These are phyloP conservation scores for Eucalyptus caleyi DNA, from an alignment of 345 rosid species.

Conservation along the genomic window DNA sequence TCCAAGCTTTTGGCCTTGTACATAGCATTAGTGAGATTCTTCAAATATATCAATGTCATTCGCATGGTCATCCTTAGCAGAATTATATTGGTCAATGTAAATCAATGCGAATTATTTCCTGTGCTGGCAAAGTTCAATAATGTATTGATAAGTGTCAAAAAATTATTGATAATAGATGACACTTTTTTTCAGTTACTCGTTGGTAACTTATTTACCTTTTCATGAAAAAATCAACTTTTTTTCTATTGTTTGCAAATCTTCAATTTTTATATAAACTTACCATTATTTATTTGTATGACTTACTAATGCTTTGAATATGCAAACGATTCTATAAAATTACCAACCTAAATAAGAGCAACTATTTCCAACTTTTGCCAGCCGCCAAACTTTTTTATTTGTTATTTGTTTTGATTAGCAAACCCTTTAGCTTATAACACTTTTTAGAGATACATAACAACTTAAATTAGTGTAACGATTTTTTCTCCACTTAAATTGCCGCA, in stretches of 20 bases:
- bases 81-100: neutral
- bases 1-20: neutral
- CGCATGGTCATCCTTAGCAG: neutral
- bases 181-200: neutral
- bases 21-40: neutral
- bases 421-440: neutral
- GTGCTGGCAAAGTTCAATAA: neutral
- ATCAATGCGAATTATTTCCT: neutral
- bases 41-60: neutral
- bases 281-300: neutral
- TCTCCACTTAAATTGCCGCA: neutral
- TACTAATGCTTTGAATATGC: neutral
- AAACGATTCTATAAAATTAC: neutral
- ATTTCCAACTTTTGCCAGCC: neutral
- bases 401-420: neutral
- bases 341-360: neutral
- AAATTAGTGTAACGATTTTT: neutral
- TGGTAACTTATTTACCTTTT: neutral
- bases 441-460: neutral
- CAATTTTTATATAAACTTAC: neutral
- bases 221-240: neutral
- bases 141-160: neutral
- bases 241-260: neutral
- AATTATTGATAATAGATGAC: neutral
- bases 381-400: neutral